Percentiles rank a stretch among this genome's conserved stretches.
Conservation (phyloP, 768 basidiomycete genomes). For the Tubosaeta sp. region DNA sequence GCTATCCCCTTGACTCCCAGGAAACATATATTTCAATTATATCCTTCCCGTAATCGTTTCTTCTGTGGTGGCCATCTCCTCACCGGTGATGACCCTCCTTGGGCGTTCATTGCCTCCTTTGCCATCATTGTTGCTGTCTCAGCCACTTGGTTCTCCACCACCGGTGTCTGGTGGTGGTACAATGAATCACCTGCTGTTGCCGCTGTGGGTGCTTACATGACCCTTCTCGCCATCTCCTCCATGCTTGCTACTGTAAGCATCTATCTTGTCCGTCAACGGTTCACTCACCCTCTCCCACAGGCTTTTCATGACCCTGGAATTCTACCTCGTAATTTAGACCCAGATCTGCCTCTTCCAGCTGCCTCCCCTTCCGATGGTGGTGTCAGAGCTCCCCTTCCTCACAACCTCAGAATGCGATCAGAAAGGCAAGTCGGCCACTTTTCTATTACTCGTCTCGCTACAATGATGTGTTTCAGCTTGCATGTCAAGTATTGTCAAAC, state of each 20-base stretch:
- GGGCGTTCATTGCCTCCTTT: conserved; percentile 72
- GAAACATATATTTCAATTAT: conserved; percentile 55
- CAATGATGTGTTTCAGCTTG: conserved; percentile 45
- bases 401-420: conserved; percentile 73
- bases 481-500: conserved; percentile 93
- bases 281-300: conserved; percentile 30
- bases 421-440: conserved; percentile 56
- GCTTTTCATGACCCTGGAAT: conserved; percentile 86
- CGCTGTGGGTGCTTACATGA: conserved; percentile 58
- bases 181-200: conserved; percentile 70
- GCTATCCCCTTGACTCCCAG: conserved; percentile 30
- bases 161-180: conserved; percentile 86
- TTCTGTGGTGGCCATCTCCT: conserved; percentile 68
- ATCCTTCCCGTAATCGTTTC: conserved; percentile 75
- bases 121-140: conserved; percentile 60
- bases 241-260: conserved; percentile 73
- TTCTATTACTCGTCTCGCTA: not conserved
- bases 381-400: conserved; percentile 62
- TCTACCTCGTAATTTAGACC: conserved; percentile 82
- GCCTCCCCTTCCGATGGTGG: conserved; percentile 61
- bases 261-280: not conserved
- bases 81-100: conserved; percentile 82
- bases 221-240: conserved; percentile 61
- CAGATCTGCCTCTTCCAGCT: conserved; percentile 71
- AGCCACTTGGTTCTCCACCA: conserved; percentile 84